phyloP scores from a whole-genome alignment of 176 grass and related monocot genomes.

The Chrysopogon serrulatus region DNA sequence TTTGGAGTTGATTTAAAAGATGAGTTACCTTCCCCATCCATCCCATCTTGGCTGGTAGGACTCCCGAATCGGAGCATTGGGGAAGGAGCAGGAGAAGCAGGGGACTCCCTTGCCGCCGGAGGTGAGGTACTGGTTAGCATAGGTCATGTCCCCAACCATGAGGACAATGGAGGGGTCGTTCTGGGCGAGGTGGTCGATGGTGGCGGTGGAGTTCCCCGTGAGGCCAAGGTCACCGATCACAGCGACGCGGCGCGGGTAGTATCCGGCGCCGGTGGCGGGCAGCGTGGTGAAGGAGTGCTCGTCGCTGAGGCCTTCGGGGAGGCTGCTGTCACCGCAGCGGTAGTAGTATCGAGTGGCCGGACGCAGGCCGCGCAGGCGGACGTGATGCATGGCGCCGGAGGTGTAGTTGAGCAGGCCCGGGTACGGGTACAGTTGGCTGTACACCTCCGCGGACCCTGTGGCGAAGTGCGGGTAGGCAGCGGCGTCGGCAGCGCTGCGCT shows the following conservation, averaged over 20 bases:
- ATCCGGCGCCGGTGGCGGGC: constrained; percentile 20
- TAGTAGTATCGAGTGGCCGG: constrained; percentile 72
- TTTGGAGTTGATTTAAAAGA: neutral
- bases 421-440: constrained; percentile 93
- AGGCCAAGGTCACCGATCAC: constrained; percentile 88
- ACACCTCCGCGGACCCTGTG: constrained; percentile 59
- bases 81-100: constrained; percentile 90
- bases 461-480: constrained; percentile 22
- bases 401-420: constrained; percentile 84
- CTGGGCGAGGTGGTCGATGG: constrained; percentile 63
- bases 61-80: constrained; percentile 67
- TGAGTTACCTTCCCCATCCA: constrained; percentile 64
- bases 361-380: constrained; percentile 49
- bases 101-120: constrained; percentile 69
- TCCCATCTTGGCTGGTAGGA: constrained; percentile 91
- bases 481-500: neutral
- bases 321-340: constrained; percentile 68
- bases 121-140: constrained; percentile 80
- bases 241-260: constrained; percentile 57
- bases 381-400: constrained; percentile 77
- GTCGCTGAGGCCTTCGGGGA: constrained; percentile 41
- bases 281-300: constrained; percentile 68
- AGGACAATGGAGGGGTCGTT: constrained; percentile 75
- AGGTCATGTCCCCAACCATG: constrained; percentile 75
- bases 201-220: constrained; percentile 81